Conservation (phyloP, 495 filamentous ascomycete species). For the Platismatia glauca region DNA sequence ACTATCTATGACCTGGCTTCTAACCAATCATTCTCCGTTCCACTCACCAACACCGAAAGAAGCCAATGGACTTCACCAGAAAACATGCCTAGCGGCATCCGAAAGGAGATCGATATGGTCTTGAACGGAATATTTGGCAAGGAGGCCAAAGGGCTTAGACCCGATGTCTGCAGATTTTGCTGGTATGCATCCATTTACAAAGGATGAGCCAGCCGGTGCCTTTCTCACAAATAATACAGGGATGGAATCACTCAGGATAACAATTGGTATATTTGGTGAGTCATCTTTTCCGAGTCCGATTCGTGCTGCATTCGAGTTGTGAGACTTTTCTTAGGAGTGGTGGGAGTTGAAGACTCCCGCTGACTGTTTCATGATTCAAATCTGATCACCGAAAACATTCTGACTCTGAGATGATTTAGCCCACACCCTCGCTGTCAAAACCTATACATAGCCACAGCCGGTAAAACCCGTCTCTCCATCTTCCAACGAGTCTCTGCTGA, state of each 20-base stretch:
- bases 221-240: not conserved
- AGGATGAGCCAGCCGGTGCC: not conserved
- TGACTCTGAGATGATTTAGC: too few relatives aligned
- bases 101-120: constrained; percentile 12
- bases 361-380: too few relatives aligned
- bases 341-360: too few relatives aligned
- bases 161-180: constrained; percentile 7
- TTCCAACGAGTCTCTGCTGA: not conserved
- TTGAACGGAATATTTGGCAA: constrained; percentile 16
- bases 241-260: constrained; percentile 21
- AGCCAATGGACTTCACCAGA: constrained; percentile 36
- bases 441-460: constrained; percentile 43
- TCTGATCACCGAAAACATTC: too few relatives aligned
- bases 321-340: too few relatives aligned
- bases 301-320: too few relatives aligned
- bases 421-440: constrained; percentile 42
- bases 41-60: constrained; percentile 34
- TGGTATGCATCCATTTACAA: constrained; percentile 2
- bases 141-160: not conserved
- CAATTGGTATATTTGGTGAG: constrained; percentile 52
- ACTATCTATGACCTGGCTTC: constrained; percentile 34
- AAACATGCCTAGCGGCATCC: constrained; percentile 7
- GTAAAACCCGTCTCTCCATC: constrained; percentile 7
- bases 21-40: constrained; percentile 40
- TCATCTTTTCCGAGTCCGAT: too few relatives aligned